Percentiles rank a stretch among this genome's conserved stretches.
These are phyloP conservation scores for Sporodiniella umbellata DNA, from an alignment of 371 early-diverging fungal species.

Conservation along the genomic window DNA sequence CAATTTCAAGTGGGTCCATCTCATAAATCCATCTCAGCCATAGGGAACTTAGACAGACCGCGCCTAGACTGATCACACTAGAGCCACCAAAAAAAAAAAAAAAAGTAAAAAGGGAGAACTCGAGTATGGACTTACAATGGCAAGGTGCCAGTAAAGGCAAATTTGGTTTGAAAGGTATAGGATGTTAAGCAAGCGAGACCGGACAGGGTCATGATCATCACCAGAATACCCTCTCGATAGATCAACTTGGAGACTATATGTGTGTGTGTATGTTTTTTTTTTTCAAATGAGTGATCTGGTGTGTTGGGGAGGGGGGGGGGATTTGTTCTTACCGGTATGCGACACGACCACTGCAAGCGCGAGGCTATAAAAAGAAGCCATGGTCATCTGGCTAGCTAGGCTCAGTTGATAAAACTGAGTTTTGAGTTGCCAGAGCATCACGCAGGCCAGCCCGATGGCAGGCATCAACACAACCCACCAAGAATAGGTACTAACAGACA, in stretches of 20 bases:
- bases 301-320: too few relatives aligned
- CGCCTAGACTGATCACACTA: conserved; percentile 22
- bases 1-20: conserved; percentile 28
- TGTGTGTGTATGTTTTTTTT: too few relatives aligned
- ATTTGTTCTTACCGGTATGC: conserved; percentile 15
- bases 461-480: conserved; percentile 19
- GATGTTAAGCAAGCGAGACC: conserved; percentile 9
- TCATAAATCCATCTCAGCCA: conserved; percentile 15
- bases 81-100: too few relatives aligned
- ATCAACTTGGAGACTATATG: conserved; percentile 21
- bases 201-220: conserved; percentile 16
- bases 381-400: neutral
- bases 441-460: neutral
- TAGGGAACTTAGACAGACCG: conserved; percentile 12
- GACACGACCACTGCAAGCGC: conserved; percentile 11
- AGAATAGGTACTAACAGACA: conserved; percentile 6
- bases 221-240: conserved; percentile 14
- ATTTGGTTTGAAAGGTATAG: conserved; percentile 16
- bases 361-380: conserved; percentile 1
- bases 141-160: conserved; percentile 17
- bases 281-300: too few relatives aligned
- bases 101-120: too few relatives aligned
- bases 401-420: conserved; percentile 14
- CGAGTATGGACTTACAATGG: conserved; percentile 36
- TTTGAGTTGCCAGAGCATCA: conserved; percentile 19